Percentiles rank a stretch among this genome's conserved stretches.
Conservation (phyloP, 139 green algal genomes). For the Nannochloris sp. region DNA sequence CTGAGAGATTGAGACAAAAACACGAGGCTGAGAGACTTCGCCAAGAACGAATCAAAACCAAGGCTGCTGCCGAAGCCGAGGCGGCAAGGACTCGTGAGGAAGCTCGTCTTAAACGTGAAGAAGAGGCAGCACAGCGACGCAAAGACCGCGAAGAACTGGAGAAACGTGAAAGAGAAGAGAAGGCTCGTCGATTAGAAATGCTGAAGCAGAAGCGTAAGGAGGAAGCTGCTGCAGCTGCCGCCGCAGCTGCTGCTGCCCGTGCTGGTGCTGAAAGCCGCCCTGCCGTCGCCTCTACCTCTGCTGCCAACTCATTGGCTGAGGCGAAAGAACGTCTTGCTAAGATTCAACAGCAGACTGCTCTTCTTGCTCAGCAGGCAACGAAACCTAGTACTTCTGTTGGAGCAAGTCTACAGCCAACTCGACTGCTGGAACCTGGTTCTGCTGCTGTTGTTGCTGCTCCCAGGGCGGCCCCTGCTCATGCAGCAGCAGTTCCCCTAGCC, state of each 20-base stretch:
- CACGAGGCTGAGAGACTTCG: constrained; percentile 31
- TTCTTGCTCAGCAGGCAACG: not conserved
- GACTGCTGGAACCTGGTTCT: not conserved
- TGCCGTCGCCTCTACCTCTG: not conserved
- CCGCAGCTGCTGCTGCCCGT: not conserved
- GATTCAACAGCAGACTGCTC: constrained; percentile 15
- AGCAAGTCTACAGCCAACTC: not conserved
- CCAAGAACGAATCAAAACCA: constrained; percentile 36
- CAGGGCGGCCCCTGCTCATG: not conserved
- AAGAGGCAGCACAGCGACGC: not conserved
- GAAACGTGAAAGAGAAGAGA: constrained; percentile 30
- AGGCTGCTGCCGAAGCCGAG: constrained; percentile 41
- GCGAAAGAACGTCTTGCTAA: constrained; percentile 24
- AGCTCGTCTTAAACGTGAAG: constrained; percentile 23
- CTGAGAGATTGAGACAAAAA: constrained; percentile 33
- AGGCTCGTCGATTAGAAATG: constrained; percentile 21
- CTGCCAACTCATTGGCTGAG: constrained; percentile 9
- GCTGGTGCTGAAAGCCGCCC: not conserved
- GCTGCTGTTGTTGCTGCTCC: not conserved
- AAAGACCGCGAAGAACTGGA: constrained; percentile 35
- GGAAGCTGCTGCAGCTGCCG: constrained; percentile 27
- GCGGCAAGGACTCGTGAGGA: constrained; percentile 27
- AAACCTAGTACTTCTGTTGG: not conserved
- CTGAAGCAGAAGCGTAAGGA: constrained; percentile 19
- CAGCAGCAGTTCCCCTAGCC: not conserved